Conservation (phyloP, 208 protist genomes). For the Trypanosoma platydactyli region DNA sequence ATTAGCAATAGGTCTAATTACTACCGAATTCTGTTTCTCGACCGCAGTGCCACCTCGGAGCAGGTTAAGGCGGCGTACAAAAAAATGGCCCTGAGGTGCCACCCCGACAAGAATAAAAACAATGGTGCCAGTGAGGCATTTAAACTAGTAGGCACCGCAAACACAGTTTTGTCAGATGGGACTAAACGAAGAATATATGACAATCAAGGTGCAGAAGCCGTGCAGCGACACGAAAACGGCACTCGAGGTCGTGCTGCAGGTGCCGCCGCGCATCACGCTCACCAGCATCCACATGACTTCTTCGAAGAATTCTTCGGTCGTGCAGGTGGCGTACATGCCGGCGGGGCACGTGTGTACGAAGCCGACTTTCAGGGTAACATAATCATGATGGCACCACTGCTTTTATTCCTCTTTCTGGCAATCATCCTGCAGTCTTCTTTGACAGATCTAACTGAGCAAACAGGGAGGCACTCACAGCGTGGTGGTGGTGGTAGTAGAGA, state of each 20-base stretch:
- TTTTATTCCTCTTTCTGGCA: constrained; percentile 73
- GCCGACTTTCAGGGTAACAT: constrained; percentile 45
- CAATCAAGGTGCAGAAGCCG: constrained; percentile 65
- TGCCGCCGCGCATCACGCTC: constrained; percentile 19
- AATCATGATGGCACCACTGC: constrained; percentile 64
- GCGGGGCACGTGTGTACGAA: constrained; percentile 25
- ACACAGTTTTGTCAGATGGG: constrained; percentile 68
- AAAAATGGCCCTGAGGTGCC: constrained; percentile 85
- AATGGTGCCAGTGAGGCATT: constrained; percentile 83
- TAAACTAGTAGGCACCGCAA: constrained; percentile 81
- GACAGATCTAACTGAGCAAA: constrained; percentile 44
- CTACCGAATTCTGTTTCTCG: constrained; percentile 82
- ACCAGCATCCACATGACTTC: constrained; percentile 37
- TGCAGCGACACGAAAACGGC: constrained; percentile 82
- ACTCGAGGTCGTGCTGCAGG: constrained; percentile 21
- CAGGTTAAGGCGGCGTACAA: constrained; percentile 89
- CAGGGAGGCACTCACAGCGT: constrained; percentile 19
- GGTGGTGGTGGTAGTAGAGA: constrained; percentile 1
- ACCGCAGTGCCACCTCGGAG: constrained; percentile 44
- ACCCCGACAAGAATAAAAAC: constrained; percentile 92
- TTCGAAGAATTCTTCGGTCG: constrained; percentile 78
- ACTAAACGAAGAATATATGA: constrained; percentile 87
- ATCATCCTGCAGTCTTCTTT: constrained; percentile 70
- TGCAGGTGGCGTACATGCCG: constrained; percentile 11
- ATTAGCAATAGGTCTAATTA: constrained; percentile 73